Conservation (phyloP, 495 filamentous ascomycete genomes). For the Parmelia sp. region DNA sequence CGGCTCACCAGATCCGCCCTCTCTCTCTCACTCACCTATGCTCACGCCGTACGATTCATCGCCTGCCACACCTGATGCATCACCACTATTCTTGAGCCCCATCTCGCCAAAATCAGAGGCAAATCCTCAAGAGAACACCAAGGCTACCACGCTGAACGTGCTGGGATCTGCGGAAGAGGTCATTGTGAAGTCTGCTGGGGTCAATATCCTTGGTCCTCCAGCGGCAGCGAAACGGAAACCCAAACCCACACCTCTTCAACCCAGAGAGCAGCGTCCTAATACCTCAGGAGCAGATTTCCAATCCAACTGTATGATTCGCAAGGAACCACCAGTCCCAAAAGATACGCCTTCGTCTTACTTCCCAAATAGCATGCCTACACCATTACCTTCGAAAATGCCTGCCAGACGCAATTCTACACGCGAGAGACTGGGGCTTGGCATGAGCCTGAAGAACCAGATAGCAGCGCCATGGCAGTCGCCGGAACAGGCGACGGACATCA, state of each 20-base stretch:
- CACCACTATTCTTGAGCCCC: background rate
- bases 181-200: conserved; percentile 23
- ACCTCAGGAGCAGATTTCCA: background rate
- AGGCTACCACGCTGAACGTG: conserved; percentile 10
- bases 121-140: background rate
- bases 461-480: background rate
- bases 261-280: background rate
- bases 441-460: conserved; percentile 7
- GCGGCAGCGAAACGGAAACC: conserved; percentile 20
- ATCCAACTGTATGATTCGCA: conserved; percentile 9
- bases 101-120: background rate
- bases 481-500: background rate
- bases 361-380: background rate
- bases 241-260: conserved; percentile 5
- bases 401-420: background rate
- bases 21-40: conserved; percentile 14
- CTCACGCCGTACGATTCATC: conserved; percentile 19
- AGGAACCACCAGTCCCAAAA: background rate
- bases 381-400: background rate
- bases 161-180: conserved; percentile 11
- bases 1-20: conserved; percentile 9
- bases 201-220: conserved; percentile 24
- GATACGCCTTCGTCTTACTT: conserved; percentile 1
- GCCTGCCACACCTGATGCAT: conserved; percentile 13
- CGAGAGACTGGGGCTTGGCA: conserved; percentile 5